Evolutionary conservation across 2,329 filamentous ascomycete species (phyloP).

Genomic region (Thermoascus crustaceus): DNA sequence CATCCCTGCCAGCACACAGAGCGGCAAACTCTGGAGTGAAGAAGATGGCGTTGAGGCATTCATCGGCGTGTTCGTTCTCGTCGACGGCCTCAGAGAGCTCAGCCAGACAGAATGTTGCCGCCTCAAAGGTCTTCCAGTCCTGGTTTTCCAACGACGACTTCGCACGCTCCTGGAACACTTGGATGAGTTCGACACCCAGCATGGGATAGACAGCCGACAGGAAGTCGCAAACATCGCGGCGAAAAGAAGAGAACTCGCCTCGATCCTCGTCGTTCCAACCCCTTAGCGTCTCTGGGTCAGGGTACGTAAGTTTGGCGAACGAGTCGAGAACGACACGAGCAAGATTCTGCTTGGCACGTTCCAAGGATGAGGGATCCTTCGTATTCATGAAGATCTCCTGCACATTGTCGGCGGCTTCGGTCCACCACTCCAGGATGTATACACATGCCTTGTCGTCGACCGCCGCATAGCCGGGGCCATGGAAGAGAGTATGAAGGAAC

Average conservation of each 20-base stretch:
- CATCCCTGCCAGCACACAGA: slow-evolving; percentile 23
- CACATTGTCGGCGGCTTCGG: slow-evolving; percentile 32
- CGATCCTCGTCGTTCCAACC: slow-evolving; percentile 38
- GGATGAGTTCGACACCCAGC: slow-evolving; percentile 34
- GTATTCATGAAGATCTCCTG: slow-evolving; percentile 23
- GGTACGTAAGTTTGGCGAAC: slow-evolving; percentile 36
- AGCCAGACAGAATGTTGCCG: slow-evolving; percentile 35
- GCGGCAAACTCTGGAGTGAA: slow-evolving; percentile 27
- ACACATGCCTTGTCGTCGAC: slow-evolving; percentile 33
- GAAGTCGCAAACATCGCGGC: slow-evolving; percentile 39
- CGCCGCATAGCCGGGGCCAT: slow-evolving; percentile 31
- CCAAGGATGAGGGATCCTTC: slow-evolving; percentile 19
- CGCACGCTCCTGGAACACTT: slow-evolving; percentile 33
- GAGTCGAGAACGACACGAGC: slow-evolving; percentile 34
- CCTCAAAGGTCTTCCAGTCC: slow-evolving; percentile 38
- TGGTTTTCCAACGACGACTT: slow-evolving; percentile 22
- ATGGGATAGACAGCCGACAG: slow-evolving; percentile 36
- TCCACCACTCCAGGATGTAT: slow-evolving; percentile 35
- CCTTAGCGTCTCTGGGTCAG: slow-evolving; percentile 22
- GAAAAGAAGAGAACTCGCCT: slow-evolving; percentile 35
- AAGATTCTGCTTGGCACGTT: slow-evolving; percentile 29
- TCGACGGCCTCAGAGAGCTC: slow-evolving; percentile 39
- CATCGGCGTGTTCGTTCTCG: slow-evolving; percentile 35
- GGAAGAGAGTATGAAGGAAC: slow-evolving; percentile 32
- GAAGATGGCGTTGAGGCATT: slow-evolving; percentile 34